Conservation (phyloP, 148 eudicot genomes). For the Diospyros lotus region DNA sequence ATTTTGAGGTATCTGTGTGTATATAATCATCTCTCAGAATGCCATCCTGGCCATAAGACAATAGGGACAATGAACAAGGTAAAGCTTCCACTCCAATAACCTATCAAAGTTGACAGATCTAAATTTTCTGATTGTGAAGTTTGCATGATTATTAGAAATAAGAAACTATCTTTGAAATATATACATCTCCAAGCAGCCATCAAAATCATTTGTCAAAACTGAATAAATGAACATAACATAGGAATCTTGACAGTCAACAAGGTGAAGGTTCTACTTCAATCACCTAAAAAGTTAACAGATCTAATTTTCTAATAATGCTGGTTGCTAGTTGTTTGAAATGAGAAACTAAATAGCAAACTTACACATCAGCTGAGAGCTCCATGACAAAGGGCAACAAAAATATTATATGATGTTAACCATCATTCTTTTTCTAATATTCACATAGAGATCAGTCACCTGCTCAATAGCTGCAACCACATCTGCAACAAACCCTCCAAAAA, state of each 20-base stretch:
- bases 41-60: not conserved
- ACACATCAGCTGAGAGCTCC: not conserved
- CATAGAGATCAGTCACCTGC: too few relatives aligned
- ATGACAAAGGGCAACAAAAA: not conserved
- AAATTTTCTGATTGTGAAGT: too few relatives aligned
- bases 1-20: not conserved
- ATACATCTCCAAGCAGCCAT: too few relatives aligned
- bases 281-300: not conserved
- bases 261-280: not conserved
- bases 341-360: not conserved
- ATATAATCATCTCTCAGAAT: slow-evolving; percentile 2
- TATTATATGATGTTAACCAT: too few relatives aligned
- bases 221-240: too few relatives aligned
- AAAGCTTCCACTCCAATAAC: not conserved
- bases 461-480: slow-evolving; percentile 98
- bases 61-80: not conserved
- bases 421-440: too few relatives aligned
- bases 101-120: not conserved
- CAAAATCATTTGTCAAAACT: too few relatives aligned
- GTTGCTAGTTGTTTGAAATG: slow-evolving; percentile 10
- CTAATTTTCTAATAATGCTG: not conserved
- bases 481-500: slow-evolving; percentile 96
- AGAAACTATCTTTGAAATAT: too few relatives aligned
- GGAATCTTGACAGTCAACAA: not conserved
- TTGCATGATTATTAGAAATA: too few relatives aligned